Evolutionary conservation across 768 basidiomycete genomes (phyloP), one percentile per base, ranked within the genome.

Genomic region (Mycena chlorophos): DNA sequence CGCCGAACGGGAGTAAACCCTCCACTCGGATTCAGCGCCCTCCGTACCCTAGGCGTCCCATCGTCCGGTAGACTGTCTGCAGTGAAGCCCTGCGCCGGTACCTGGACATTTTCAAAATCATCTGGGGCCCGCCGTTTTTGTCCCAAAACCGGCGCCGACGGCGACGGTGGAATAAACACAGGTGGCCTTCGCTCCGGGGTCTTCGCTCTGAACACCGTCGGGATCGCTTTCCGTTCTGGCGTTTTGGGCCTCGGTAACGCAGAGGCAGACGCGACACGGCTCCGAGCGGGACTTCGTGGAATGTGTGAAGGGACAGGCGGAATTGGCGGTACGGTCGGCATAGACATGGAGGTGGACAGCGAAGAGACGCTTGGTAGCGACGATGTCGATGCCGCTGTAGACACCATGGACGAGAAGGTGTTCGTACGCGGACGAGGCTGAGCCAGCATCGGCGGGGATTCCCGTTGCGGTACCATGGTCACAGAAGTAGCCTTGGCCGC

Each of bases 101-200:
- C 70, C 50, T 78, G 77, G 50, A 69, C 79, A 65, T 59, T 76
- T 48, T 89, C 88, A 58, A 87, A 88, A 62, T 91, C 89, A 52
- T 91, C 89, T 2, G 90, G 89, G 25, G 84, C 86, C 22, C 83
- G 81, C 12, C 89, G 80, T 66, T 91, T 91, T 73, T 84, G 86
- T 27, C 87, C 85, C 30, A 81, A 78, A 16, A 79, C 70, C 2
- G 75, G 70, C 20, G 73, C 67, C 43, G 75, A 66, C 37, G 71
- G 67, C 48, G 68, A 62, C 10, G 65, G 60, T 42, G 66, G 58
- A 34, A 63, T 65, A 27, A 70, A 65, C n/a, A 57, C 57, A 58
- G 66, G 52, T 25, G 61, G 63, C 43, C 63, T 68, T 59, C 31
- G 31, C 31, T 83, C 79, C 22, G 85, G 83, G 1, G 83, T 83